Evolutionary conservation across 2,329 filamentous ascomycete species (phyloP), one percentile per base, ranked within the genome.

Genomic region (Cytospora schulzeri): DNA sequence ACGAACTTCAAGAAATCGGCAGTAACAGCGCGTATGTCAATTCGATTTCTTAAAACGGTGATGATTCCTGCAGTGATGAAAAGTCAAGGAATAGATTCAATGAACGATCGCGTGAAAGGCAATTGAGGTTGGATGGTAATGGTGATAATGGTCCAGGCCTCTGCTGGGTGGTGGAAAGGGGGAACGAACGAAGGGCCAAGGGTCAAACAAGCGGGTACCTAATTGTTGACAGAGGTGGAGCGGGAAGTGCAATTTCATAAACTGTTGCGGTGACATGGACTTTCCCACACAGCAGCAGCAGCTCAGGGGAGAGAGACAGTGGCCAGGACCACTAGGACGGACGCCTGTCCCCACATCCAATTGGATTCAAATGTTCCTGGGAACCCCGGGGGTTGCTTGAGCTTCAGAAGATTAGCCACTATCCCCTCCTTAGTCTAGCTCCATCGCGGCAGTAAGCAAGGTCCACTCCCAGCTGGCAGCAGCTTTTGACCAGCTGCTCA

Each of bases 41-140:
- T 52, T 60, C 60, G 55, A 33, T 17, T 45, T 51, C 57, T 56
- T 45, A 62, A 52, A 53, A 53, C 8, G 63, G 65, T 65, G 66
- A 70, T 59, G 65, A 66, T 70, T 70, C 68, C 65, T 66, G 29
- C 38, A 35, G 52, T 62, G 55, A 45, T 54, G 29, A 62, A 50
- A 62, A 53, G 60, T 22, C 48, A 54, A 54, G 55, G 60, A 29
- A 56, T 28, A 35, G 53, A 24, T 50, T 62, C 38, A 38, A 62
- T 62, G 52, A 19, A 56, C 54, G n/a, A 41, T 62, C 53, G 60
- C 52, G 60, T 62, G 41, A 35, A 62, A 45, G 38, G 60, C 52
- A 50, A 50, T 60, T 26, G 41, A 41, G 53, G 51, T 48, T 62
- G 45, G 45, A 17, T 45, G 33, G 33, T 60, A 58, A 31, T 56